These are phyloP conservation scores for Nakazawaea anatomiae DNA, from an alignment of 805 yeast genomes.

Conservation along the genomic window DNA sequence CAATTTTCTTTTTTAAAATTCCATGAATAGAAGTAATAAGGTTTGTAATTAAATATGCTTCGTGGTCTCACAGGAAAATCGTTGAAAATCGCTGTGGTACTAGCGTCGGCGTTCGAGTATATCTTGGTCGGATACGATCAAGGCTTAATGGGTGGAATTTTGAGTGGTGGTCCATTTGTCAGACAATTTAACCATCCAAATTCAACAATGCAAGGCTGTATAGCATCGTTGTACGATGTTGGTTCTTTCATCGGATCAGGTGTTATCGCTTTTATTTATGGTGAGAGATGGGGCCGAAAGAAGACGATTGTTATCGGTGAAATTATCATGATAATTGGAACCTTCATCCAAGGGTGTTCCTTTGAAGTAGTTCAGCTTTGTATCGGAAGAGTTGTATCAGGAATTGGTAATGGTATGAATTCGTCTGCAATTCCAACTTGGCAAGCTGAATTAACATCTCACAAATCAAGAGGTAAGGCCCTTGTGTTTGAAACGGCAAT, in stretches of 20 bases:
- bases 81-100: slow-evolving; percentile 1
- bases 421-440: slow-evolving; percentile 71
- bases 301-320: slow-evolving; percentile 47
- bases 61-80: not conserved
- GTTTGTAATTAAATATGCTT: not conserved
- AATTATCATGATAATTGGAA: slow-evolving; percentile 56
- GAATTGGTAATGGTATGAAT: slow-evolving; percentile 65
- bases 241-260: slow-evolving; percentile 55
- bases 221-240: slow-evolving; percentile 15
- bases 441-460: slow-evolving; percentile 62
- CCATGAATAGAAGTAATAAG: too few relatives aligned
- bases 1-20: too few relatives aligned
- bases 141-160: slow-evolving; percentile 8
- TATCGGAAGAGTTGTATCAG: slow-evolving; percentile 61
- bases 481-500: slow-evolving; percentile 49
- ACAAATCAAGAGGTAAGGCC: slow-evolving; percentile 66
- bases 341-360: slow-evolving; percentile 44
- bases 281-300: slow-evolving; percentile 55
- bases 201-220: slow-evolving; percentile 7
- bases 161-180: slow-evolving; percentile 3
- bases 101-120: slow-evolving; percentile 7
- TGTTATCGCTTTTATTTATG: slow-evolving; percentile 40
- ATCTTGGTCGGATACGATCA: slow-evolving; percentile 10
- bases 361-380: slow-evolving; percentile 41
- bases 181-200: slow-evolving; percentile 7